phyloP scores from a whole-genome alignment of 2,329 filamentous ascomycete genomes.

The Fusarium sp. region DNA sequence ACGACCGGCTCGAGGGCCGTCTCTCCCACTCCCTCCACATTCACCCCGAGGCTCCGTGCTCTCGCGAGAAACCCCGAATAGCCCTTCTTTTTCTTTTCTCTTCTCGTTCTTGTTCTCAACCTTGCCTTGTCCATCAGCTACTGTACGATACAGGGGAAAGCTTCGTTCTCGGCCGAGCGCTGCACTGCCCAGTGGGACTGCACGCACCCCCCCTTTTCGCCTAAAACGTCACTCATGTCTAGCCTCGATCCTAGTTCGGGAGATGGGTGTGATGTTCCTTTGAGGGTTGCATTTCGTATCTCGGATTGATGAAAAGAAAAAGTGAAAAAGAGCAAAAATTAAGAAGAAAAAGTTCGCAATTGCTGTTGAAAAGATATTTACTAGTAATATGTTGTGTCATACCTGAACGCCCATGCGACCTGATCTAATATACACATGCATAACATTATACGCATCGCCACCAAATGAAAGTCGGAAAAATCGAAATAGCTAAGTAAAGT shows the following conservation, averaged over 20 bases:
- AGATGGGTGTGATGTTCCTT: background rate
- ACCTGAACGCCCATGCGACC: conserved; percentile 18
- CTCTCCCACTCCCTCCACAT: conserved; percentile 12
- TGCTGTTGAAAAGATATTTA: background rate
- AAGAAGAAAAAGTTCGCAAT: background rate
- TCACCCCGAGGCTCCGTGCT: conserved; percentile 19
- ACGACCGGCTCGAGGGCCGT: conserved; percentile 21
- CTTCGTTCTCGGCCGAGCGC: conserved; percentile 44
- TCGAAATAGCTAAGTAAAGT: conserved; percentile 1
- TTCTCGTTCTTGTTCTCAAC: background rate
- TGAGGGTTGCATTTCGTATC: conserved; percentile 9
- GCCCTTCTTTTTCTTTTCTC: background rate
- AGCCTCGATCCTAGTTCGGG: conserved; percentile 29
- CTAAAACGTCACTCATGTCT: conserved; percentile 34
- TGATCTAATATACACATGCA: conserved; percentile 4
- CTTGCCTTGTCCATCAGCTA: background rate
- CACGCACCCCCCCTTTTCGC: conserved; percentile 8
- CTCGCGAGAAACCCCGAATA: background rate
- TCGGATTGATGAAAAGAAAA: conserved; percentile 10
- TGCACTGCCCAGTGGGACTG: conserved; percentile 12
- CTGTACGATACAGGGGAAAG: conserved; percentile 2
- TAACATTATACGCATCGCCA: conserved; percentile 3
- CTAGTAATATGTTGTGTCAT: conserved; percentile 11
- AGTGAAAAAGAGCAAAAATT: background rate
- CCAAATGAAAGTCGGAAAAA: background rate